Base-by-base conservation (phyloP, 768 basidiomycete genomes). In the Leccinum rimulosum region DNA sequence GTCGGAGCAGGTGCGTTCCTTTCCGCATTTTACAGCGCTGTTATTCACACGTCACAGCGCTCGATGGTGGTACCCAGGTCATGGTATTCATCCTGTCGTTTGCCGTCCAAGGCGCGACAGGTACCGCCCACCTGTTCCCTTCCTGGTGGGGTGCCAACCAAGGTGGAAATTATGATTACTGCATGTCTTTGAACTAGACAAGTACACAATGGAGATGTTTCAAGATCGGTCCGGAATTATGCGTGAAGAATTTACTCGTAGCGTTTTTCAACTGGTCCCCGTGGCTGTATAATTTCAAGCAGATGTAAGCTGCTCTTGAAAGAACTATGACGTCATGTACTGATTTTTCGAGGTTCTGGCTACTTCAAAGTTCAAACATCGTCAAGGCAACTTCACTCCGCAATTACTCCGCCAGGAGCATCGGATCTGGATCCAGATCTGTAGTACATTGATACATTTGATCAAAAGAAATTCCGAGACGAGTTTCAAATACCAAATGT, bases 71-170 rank as follows among this genome's bases (percentile, higher is more conserved):
- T 10, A 70, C 71, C 1, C 76, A 84, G 66, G 81, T 84, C 28
- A 83, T 84, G 80, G 77, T 82, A 17, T 82, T 83, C 63, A 76
- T 84, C 30, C 68, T 80, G 11, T 80, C 83, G 0, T 77, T 76
- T 57, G 74, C 81, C 0, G 80, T 84, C 0, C 78, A 79, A 57
- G 84, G 84, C 12, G 82, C 78, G 7, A 74, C 79, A 5, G 82
- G 83, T 11, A 66, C 70, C 1, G 66, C 81, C 0, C 79, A 82
- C 62, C 61, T 80, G 27, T 84, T 84, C 71, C 81, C 83, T n/a
- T 59, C 75, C 55, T 84, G 83, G 84, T 84, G 82, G 84, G 81
- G 82, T 19, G 82, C 82, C 7, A 83, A 84, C 64, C 82, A 84
- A 57, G 66, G 65, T 40, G 81, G 81, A 65, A 74, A 78, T 64